Conservation (phyloP, 805 yeast genomes). For the Nakazawaea peltata region DNA sequence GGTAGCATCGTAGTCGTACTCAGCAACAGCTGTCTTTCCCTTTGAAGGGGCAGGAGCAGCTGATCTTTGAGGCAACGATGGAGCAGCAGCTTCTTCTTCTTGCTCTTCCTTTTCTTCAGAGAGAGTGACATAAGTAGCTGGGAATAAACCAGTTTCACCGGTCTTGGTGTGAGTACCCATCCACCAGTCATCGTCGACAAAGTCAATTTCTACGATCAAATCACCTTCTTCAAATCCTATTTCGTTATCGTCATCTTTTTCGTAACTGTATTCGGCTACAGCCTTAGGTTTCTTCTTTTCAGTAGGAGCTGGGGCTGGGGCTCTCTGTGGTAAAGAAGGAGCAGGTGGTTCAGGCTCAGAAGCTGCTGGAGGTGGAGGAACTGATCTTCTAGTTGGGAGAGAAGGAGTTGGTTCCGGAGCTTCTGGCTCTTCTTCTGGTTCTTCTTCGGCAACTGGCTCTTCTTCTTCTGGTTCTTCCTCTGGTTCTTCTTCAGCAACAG, state of each 20-base stretch:
- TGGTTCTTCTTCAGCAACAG: conserved; percentile 19
- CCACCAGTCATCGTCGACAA: conserved; percentile 75
- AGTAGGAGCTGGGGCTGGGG: conserved; percentile 12
- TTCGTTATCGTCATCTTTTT: conserved; percentile 71
- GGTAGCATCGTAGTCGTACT: conserved; percentile 77
- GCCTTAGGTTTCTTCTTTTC: conserved; percentile 35
- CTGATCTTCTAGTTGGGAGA: conserved; percentile 15
- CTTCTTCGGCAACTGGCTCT: conserved; percentile 13
- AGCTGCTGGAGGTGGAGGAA: conserved; percentile 17
- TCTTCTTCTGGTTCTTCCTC: conserved; percentile 11
- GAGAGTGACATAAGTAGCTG: conserved; percentile 42
- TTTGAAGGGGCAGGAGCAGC: conserved; percentile 18
- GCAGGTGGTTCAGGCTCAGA: conserved; percentile 13
- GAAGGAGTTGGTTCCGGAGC: conserved; percentile 12
- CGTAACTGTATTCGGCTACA: conserved; percentile 74
- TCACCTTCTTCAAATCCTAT: conserved; percentile 64
- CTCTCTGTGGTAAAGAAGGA: conserved; percentile 13
- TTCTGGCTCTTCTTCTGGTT: conserved; percentile 20
- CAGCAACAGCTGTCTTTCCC: conserved; percentile 57
- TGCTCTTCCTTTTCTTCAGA: conserved; percentile 17
- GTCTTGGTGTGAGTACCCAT: conserved; percentile 23
- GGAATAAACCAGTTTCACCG: conserved; percentile 49
- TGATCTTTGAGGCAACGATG: conserved; percentile 3
- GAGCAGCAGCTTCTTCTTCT: not conserved
- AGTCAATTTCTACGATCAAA: conserved; percentile 52